Conservation (phyloP, 2,329 filamentous ascomycete genomes). For the Aureobasidium lini region DNA sequence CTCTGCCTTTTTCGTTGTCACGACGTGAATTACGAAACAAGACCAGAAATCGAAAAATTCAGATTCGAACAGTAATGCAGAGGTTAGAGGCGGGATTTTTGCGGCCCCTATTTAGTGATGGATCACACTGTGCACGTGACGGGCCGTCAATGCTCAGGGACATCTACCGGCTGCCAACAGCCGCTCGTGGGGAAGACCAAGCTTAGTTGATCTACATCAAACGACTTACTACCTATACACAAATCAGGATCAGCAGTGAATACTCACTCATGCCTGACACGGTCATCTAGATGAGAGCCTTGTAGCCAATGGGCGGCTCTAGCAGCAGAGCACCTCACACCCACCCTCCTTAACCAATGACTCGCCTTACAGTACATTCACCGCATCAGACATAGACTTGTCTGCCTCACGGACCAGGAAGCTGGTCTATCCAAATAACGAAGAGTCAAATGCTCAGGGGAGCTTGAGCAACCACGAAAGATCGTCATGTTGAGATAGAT, state of each 20-base stretch:
- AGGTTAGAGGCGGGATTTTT: no score
- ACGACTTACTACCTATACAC: background rate
- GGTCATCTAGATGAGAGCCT: background rate
- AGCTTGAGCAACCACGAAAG: background rate
- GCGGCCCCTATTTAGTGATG: no score
- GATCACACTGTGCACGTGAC: no score
- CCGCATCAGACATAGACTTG: background rate
- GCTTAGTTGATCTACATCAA: constrained; percentile 1
- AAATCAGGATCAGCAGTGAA: background rate
- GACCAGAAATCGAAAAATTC: no score
- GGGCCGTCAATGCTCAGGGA: no score
- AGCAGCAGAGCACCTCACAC: background rate
- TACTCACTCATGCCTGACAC: background rate
- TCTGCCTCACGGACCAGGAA: background rate
- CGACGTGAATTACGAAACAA: no score
- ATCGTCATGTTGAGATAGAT: background rate
- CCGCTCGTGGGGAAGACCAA: background rate
- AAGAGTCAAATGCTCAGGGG: background rate
- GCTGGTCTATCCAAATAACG: background rate
- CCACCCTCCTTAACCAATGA: background rate
- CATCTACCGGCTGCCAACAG: no score
- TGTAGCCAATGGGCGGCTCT: background rate
- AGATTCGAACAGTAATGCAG: no score
- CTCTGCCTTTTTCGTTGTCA: no score
- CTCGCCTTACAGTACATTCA: background rate